These are phyloP conservation scores for Adansonia madagascariensis DNA, from an alignment of 441 rosid genomes.

Conservation along the genomic window DNA sequence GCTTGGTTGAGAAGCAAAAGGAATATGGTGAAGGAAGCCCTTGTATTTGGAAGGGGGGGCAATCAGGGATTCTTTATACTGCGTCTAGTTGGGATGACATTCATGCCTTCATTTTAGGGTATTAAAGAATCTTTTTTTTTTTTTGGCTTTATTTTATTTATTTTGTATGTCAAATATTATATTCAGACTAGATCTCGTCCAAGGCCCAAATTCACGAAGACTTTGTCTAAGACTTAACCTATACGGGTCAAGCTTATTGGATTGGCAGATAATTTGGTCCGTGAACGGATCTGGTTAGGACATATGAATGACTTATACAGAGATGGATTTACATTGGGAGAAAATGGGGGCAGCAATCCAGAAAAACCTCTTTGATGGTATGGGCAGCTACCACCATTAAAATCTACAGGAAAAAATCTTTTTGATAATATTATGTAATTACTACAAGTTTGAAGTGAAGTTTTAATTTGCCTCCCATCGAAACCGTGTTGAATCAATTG, in stretches of 20 bases:
- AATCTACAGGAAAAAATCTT: not conserved
- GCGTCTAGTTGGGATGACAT: constrained; percentile 89
- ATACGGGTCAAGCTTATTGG: too few relatives aligned
- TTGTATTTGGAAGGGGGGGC: constrained; percentile 61
- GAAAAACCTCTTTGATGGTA: not conserved
- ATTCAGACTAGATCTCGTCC: too few relatives aligned
- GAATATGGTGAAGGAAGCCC: constrained; percentile 49
- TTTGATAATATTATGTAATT: constrained; percentile 6
- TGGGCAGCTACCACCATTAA: constrained; percentile 4
- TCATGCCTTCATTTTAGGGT: constrained; percentile 88
- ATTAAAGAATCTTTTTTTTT: constrained; percentile 49
- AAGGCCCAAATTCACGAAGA: too few relatives aligned
- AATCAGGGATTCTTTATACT: constrained; percentile 74
- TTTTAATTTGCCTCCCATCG: not conserved
- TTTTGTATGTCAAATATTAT: too few relatives aligned
- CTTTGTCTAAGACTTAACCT: too few relatives aligned
- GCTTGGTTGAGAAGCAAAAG: constrained; percentile 72
- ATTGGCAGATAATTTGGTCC: too few relatives aligned
- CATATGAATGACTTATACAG: too few relatives aligned
- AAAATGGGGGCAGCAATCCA: too few relatives aligned
- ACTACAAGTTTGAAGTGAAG: not conserved
- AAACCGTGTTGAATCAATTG: too few relatives aligned
- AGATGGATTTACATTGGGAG: too few relatives aligned
- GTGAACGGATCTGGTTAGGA: too few relatives aligned
- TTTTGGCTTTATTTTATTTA: too few relatives aligned